These are phyloP conservation scores for Entomophthora muscae DNA, from an alignment of 371 early-diverging fungal species.

Conservation along the genomic window DNA sequence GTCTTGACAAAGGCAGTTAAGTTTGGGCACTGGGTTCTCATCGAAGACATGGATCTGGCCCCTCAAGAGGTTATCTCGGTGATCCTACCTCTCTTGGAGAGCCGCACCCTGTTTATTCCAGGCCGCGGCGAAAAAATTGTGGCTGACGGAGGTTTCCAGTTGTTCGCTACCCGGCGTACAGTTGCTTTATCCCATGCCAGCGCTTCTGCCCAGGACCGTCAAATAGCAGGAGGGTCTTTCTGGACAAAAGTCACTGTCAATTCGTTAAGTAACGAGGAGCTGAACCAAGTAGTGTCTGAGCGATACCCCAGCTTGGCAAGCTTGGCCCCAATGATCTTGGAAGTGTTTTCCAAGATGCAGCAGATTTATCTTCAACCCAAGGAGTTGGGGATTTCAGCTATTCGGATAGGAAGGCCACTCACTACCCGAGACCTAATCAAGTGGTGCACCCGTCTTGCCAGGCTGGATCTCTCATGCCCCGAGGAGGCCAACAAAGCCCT, in stretches of 20 bases:
- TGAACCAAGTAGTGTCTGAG: slow-evolving; percentile 36
- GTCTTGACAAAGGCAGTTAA: slow-evolving; percentile 87
- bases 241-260: slow-evolving; percentile 64
- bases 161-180: slow-evolving; percentile 84
- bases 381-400: slow-evolving; percentile 24
- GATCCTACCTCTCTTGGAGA: slow-evolving; percentile 87
- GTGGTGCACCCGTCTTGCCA: slow-evolving; percentile 59
- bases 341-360: slow-evolving; percentile 34
- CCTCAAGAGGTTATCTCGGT: slow-evolving; percentile 94
- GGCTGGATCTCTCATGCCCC: slow-evolving; percentile 18
- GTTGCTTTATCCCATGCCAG: slow-evolving; percentile 20
- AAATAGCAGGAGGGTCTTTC: slow-evolving; percentile 41
- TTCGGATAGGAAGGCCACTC: slow-evolving; percentile 33
- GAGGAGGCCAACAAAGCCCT: slow-evolving; percentile 28
- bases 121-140: slow-evolving; percentile 82
- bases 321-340: slow-evolving; percentile 33
- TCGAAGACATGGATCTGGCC: slow-evolving; percentile 98
- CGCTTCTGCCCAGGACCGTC: slow-evolving; percentile 23
- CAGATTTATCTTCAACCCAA: slow-evolving; percentile 34
- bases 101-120: slow-evolving; percentile 79
- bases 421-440: slow-evolving; percentile 62
- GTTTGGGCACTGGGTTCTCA: slow-evolving; percentile 94
- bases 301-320: slow-evolving; percentile 30
- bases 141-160: slow-evolving; percentile 82
- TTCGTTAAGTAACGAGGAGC: slow-evolving; percentile 38